Evolutionary conservation across 1,284 basidiomycete species (phyloP), one percentile per base, ranked within the genome.

Genomic region (Caloboletus inedulis): DNA sequence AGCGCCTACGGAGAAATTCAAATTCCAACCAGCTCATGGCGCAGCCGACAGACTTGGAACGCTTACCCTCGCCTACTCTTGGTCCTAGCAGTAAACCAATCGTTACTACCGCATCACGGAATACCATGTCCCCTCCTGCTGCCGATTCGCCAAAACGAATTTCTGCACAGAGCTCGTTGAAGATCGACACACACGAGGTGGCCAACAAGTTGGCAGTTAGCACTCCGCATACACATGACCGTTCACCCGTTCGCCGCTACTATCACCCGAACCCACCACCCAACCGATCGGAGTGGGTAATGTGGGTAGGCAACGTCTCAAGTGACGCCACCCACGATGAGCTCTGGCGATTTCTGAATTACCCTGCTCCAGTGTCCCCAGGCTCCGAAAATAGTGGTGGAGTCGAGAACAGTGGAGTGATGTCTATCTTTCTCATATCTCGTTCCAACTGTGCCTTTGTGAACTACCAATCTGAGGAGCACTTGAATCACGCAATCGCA

Each of bases 221-320:
- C 16, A 29, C 45, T 1, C 27, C 55, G 1, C 51, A 10, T 9
- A 7, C 57, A 23, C 51, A 53, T 5, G 69, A 72, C 16, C 70
- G 58, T 36, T 65, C 68, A 0, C 18, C 70, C 3, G 58, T 71
- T 30, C 77, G 80, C 31, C 74, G 74, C 25, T 48, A 65, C 18
- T 77, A 84, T 60, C 86, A 87, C 54, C 84, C 86, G 1, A 84
- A 82, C 54, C 80, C 84, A 2, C 84, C 85, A 13, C 72, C 81
- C 7, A 78, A 88, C 45, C 81, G 92, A 12, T 93, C 91, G 19
- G 91, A 94, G 57, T 95, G 87, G 88, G 94, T 96, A 3, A 92
- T 97, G 89, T 98, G 95, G 96, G 84, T 84, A 16, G 93, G 93
- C 10, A 96, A 95, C 61, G 87, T 95, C 4, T 90, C 92, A 1